Evolutionary conservation across 345 rosid genomes (phyloP).

Genomic region (Raphanus sativus): DNA sequence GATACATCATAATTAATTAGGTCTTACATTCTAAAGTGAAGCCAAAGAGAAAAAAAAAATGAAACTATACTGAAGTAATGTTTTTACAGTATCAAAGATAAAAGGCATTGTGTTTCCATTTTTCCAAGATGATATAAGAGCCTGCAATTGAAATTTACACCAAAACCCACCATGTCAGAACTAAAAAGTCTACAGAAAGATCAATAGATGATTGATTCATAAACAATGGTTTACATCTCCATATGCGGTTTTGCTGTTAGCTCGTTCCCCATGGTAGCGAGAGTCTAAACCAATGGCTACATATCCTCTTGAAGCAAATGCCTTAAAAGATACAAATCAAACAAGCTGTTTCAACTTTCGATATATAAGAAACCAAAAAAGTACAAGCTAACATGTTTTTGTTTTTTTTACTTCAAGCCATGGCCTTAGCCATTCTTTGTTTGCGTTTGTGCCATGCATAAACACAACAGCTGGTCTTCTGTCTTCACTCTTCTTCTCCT

Average conservation of each 20-base stretch:
- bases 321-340: slow-evolving; percentile 41
- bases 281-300: slow-evolving; percentile 81
- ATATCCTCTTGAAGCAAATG: slow-evolving; percentile 88
- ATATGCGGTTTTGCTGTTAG: slow-evolving; percentile 60
- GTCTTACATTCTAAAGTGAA: no score
- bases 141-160: slow-evolving; percentile 48
- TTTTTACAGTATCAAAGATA: slow-evolving; percentile 70
- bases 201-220: background rate
- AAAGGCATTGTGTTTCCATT: slow-evolving; percentile 89
- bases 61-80: no score
- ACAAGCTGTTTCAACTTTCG: background rate
- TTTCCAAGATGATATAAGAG: slow-evolving; percentile 83
- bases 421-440: slow-evolving; percentile 89
- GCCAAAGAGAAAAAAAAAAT: no score
- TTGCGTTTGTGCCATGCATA: slow-evolving; percentile 72
- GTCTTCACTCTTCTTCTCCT: slow-evolving; percentile 33
- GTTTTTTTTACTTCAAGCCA: slow-evolving; percentile 65
- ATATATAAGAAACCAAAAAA: background rate
- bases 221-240: slow-evolving; percentile 46
- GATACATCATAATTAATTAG: no score
- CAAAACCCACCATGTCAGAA: slow-evolving; percentile 14
- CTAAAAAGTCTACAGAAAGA: background rate
- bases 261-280: slow-evolving; percentile 93
- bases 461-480: slow-evolving; percentile 80
- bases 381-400: background rate